Base-by-base conservation (phyloP, 345 rosid species). In the Euphorbia peplus region DNA sequence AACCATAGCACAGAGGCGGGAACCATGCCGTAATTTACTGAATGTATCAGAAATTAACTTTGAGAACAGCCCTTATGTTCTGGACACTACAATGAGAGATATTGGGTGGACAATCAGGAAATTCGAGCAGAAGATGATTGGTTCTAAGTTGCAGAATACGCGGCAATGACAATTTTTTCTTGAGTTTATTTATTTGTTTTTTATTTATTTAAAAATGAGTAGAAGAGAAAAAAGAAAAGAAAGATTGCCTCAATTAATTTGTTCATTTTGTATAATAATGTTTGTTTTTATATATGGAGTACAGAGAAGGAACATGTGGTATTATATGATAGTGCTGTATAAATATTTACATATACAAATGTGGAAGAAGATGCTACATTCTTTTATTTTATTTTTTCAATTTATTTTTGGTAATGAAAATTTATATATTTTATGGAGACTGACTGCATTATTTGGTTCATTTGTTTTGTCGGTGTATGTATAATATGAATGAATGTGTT, bases 61-160 rank as follows among this genome's bases (percentile, higher is more conserved):
- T 8, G 93, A 90, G 42, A 87, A 80, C 50, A 81, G 67, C 63
- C 92, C 97, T 4, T 93, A 89, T 19, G 78, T 84, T 21, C 62
- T 87, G 54, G 98, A 93, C 63, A 84, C 86, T 58, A 87, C 93
- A 19, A 62, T 93, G 85, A 67, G 90, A 15, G 87, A 79, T 24
- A 68, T 72, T 18, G 90, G 84, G 0, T 74, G 79, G 0, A 52
- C 83, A 3, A 90, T 88, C 32, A 91, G 80, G 83, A 85, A 80
- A 56, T 93, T 88, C 39, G 98, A 93, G 89, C 77, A 77, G 58
- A 84, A 67, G 37, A 91, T 68, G 75, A 89, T 93, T 12, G 97
- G 97, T 8, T 14, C 83, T 42, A 81, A 81, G 79, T 67, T 90
- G 60, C 78, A 83, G 22, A 78, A 77, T 9, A 90, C 97, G 13